phyloP scores from a whole-genome alignment of 768 basidiomycete genomes.

The Pseudohyphozyma bogoriensis region DNA sequence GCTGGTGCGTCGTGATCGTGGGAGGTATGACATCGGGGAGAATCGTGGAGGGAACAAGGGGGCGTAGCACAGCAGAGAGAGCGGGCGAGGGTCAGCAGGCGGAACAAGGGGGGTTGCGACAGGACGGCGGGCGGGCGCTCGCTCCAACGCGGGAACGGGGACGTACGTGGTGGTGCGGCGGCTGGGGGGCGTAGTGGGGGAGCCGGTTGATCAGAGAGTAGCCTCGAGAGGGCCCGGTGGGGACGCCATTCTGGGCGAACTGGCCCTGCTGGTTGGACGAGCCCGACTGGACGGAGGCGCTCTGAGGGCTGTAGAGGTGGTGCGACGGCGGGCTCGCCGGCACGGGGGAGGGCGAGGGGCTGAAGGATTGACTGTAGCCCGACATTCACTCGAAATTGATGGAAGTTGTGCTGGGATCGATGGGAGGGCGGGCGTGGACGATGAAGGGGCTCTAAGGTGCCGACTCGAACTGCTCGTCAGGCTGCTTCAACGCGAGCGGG shows the following conservation, averaged over 20 bases:
- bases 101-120: not conserved
- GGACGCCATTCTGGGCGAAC: not conserved
- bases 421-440: too few relatives aligned
- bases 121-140: not conserved
- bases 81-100: not conserved
- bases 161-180: slow-evolving; percentile 21
- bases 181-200: slow-evolving; percentile 9
- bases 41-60: not conserved
- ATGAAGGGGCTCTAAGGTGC: too few relatives aligned
- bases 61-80: not conserved
- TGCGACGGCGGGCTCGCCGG: slow-evolving; percentile 15
- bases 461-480: too few relatives aligned
- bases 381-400: too few relatives aligned
- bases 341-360: slow-evolving; percentile 23
- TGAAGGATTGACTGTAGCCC: too few relatives aligned
- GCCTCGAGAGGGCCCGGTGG: not conserved
- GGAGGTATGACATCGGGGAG: not conserved
- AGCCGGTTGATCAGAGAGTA: slow-evolving; percentile 25
- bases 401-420: too few relatives aligned
- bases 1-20: not conserved
- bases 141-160: not conserved
- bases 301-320: slow-evolving; percentile 15
- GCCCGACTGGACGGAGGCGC: not conserved
- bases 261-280: not conserved
- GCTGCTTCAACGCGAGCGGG: too few relatives aligned